Evolutionary conservation across 2,329 filamentous ascomycete species (phyloP).

Genomic region (Talaromyces funiculosus): DNA sequence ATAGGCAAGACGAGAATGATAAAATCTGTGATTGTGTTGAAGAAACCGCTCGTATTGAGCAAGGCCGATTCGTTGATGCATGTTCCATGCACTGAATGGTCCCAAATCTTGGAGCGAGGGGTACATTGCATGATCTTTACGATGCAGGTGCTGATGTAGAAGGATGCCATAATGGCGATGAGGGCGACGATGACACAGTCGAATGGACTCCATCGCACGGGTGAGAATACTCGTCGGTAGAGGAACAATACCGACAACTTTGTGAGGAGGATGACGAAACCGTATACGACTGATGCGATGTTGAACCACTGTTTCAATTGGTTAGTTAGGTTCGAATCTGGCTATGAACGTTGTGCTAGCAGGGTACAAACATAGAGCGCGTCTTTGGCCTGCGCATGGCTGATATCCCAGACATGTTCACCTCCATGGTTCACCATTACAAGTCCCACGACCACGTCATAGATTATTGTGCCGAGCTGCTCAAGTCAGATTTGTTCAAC

Average conservation of each 20-base stretch:
- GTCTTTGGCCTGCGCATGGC: conserved; percentile 6
- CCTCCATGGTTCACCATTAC: conserved; percentile 13
- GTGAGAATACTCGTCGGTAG: conserved; percentile 20
- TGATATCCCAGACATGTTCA: conserved; percentile 15
- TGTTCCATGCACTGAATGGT: conserved; percentile 11
- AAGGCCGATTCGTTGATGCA: conserved; percentile 16
- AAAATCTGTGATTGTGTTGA: conserved; percentile 18
- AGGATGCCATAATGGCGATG: conserved; percentile 14
- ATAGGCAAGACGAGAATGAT: conserved; percentile 16
- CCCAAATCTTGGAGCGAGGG: conserved; percentile 17
- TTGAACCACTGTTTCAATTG: conserved; percentile 12
- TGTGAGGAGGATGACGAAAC: conserved; percentile 19
- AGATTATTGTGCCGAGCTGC: conserved; percentile 7
- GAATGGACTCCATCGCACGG: conserved; percentile 13
- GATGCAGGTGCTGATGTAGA: conserved; percentile 17
- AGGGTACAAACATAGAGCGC: conserved; percentile 10
- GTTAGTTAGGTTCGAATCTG: neutral
- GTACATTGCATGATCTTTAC: conserved; percentile 19
- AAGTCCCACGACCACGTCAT: neutral
- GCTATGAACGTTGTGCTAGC: neutral
- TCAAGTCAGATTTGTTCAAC: neutral
- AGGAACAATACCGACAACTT: conserved; percentile 21
- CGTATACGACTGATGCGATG: conserved; percentile 19
- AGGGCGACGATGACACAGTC: conserved; percentile 16
- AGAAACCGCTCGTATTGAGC: conserved; percentile 14